These are phyloP conservation scores for Neurospora sp. DNA, from an alignment of 2,329 filamentous ascomycete genomes.

Conservation along the genomic window DNA sequence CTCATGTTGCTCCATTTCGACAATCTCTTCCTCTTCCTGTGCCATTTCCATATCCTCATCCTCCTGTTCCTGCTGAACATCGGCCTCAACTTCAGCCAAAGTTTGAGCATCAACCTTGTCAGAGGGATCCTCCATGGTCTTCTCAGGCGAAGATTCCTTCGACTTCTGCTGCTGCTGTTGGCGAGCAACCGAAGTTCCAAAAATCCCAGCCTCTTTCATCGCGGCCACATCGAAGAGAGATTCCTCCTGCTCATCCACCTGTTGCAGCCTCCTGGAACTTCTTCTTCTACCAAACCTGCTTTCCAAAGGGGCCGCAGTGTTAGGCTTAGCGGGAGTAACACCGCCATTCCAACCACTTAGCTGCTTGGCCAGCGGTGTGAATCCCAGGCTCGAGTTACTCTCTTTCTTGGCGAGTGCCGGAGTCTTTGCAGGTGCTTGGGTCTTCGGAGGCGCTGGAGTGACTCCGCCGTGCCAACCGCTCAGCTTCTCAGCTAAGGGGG, in stretches of 20 bases:
- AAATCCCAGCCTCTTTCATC: not conserved
- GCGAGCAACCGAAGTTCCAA: conserved; percentile 9
- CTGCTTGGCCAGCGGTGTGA: conserved; percentile 54
- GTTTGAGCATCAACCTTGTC: not conserved
- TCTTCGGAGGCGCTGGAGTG: not conserved
- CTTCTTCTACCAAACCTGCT: not conserved
- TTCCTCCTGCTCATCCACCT: conserved; percentile 4
- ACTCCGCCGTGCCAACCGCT: conserved; percentile 48
- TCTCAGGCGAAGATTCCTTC: conserved; percentile 17
- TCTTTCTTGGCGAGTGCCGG: not conserved
- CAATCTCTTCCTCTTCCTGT: not conserved
- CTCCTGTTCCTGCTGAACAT: conserved; percentile 27
- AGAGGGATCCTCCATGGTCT: not conserved
- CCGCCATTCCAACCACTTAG: conserved; percentile 52
- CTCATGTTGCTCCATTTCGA: conserved; percentile 9
- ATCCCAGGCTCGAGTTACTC: conserved; percentile 31
- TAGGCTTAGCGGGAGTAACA: conserved; percentile 38
- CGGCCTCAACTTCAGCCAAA: conserved; percentile 14
- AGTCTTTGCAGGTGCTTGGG: not conserved
- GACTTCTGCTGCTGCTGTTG: not conserved
- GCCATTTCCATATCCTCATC: conserved; percentile 13
- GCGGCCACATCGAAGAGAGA: not conserved
- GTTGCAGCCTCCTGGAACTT: not conserved
- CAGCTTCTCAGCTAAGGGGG: conserved; percentile 52
- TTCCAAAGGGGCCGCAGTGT: conserved; percentile 18